Percentiles rank a stretch among this genome's conserved stretches.
Evolutionary conservation across 305 asterid genomes (phyloP).

Genomic region (Rubia tinctorum): DNA sequence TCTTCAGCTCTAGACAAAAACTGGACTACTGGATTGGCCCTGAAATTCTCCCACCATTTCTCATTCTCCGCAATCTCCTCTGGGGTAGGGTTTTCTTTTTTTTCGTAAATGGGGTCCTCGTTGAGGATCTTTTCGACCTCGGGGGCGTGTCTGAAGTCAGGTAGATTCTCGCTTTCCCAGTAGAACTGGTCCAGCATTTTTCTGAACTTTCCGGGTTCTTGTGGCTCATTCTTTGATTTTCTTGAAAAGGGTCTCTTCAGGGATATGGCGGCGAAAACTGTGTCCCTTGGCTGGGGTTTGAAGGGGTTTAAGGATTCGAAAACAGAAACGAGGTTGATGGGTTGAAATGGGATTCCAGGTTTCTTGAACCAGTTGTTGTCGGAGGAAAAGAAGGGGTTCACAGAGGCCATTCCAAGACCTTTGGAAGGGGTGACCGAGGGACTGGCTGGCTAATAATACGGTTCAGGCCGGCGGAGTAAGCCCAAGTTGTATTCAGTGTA

Average conservation of each 20-base stretch:
- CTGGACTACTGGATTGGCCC: conserved; percentile 66
- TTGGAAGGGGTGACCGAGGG: not conserved
- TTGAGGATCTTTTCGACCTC: conserved; percentile 68
- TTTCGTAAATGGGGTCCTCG: conserved; percentile 61
- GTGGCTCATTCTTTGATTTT: conserved; percentile 36
- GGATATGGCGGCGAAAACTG: conserved; percentile 71
- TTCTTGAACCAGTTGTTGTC: conserved; percentile 74
- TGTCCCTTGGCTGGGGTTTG: conserved; percentile 41
- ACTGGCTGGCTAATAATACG: not conserved
- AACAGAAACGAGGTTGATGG: conserved; percentile 42
- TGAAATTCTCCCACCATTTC: conserved; percentile 67
- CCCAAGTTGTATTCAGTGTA: not conserved
- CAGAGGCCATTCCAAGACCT: conserved; percentile 51
- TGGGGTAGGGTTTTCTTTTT: conserved; percentile 67
- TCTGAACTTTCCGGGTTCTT: conserved; percentile 55
- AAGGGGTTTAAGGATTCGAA: conserved; percentile 34
- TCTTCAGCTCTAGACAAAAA: conserved; percentile 72
- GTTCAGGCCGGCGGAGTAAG: not conserved
- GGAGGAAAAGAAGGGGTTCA: conserved; percentile 57
- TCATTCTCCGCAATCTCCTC: conserved; percentile 83
- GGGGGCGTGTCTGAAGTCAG: conserved; percentile 71
- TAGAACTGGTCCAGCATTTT: conserved; percentile 69
- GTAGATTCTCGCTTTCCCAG: conserved; percentile 86
- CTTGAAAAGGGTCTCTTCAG: conserved; percentile 39
- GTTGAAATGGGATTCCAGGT: conserved; percentile 54